Percentiles rank a stretch among this genome's conserved stretches.
phyloP scores from a whole-genome alignment of 169 alveolate species.

The Miamiensis avidus region DNA sequence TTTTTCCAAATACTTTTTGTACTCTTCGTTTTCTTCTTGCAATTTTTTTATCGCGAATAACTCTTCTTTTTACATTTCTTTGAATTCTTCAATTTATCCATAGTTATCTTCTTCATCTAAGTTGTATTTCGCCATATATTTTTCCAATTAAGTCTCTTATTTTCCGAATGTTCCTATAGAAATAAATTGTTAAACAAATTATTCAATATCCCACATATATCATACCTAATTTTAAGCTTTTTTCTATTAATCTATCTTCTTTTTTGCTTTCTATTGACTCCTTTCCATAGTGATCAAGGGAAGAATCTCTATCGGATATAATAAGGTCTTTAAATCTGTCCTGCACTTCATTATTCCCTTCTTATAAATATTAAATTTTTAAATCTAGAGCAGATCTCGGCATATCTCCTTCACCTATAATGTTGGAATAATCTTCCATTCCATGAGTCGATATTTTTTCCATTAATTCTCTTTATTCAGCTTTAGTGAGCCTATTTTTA shows the following conservation, averaged over 20 bases:
- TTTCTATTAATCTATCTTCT: not conserved
- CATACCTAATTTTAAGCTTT: not conserved
- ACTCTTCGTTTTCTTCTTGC: not conserved
- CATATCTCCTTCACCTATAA: not conserved
- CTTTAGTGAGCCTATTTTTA: not conserved
- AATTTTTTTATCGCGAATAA: too few relatives aligned
- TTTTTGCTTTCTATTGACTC: not conserved
- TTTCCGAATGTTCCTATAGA: not conserved
- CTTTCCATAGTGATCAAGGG: not conserved
- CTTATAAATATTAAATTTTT: too few relatives aligned
- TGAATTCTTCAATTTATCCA: not conserved
- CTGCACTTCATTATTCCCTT: not conserved
- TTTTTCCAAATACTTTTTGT: not conserved
- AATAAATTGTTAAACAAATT: too few relatives aligned
- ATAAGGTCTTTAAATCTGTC: not conserved
- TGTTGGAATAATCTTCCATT: not conserved
- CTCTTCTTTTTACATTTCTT: not conserved
- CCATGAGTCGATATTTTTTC: not conserved
- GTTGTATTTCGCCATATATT: not conserved
- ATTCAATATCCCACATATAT: too few relatives aligned
- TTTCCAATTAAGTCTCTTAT: not conserved
- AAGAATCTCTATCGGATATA: not conserved
- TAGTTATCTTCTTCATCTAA: not conserved
- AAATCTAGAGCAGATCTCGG: not conserved
- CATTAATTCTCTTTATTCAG: not conserved